Evolutionary conservation across 441 rosid genomes (phyloP).

Genomic region (Euphorbia schlechtendalii): DNA sequence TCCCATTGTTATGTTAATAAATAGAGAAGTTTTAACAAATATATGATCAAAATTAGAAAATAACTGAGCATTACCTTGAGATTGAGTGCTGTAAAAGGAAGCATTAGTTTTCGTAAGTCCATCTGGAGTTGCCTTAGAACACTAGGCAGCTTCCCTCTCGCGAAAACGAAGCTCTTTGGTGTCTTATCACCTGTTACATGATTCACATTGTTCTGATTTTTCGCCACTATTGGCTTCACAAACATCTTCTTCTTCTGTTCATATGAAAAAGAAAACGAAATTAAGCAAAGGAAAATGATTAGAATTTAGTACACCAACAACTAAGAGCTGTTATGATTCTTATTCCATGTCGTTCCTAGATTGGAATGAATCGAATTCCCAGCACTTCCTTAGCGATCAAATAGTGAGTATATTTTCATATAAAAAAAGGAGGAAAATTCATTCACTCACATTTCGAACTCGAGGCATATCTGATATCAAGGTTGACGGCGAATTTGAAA

Average conservation of each 20-base stretch:
- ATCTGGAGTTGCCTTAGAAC: conserved; percentile 69
- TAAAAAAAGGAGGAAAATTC: not conserved
- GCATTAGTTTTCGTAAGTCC: conserved; percentile 91
- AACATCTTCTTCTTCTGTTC: conserved; percentile 46
- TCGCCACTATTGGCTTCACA: conserved; percentile 49
- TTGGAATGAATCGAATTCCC: too few species aligned
- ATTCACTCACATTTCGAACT: conserved; percentile 25
- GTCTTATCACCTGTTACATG: conserved; percentile 77
- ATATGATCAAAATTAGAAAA: not conserved
- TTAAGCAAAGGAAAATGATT: not conserved
- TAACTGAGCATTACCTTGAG: conserved; percentile 36
- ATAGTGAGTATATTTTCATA: too few species aligned
- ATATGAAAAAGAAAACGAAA: not conserved
- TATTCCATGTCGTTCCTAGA: not conserved
- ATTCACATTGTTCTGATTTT: conserved; percentile 47
- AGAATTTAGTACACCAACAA: not conserved
- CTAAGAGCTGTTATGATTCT: not conserved
- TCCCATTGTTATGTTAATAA: not conserved
- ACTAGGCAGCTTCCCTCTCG: conserved; percentile 77
- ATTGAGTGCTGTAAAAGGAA: conserved; percentile 93
- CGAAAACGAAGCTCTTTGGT: conserved; percentile 82
- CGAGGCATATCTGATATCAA: conserved; percentile 26
- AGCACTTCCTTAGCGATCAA: too few species aligned
- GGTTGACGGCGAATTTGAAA: not conserved
- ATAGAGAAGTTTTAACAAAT: not conserved